phyloP scores from a whole-genome alignment of 768 basidiomycete genomes.

The Phylloporus sp. region DNA sequence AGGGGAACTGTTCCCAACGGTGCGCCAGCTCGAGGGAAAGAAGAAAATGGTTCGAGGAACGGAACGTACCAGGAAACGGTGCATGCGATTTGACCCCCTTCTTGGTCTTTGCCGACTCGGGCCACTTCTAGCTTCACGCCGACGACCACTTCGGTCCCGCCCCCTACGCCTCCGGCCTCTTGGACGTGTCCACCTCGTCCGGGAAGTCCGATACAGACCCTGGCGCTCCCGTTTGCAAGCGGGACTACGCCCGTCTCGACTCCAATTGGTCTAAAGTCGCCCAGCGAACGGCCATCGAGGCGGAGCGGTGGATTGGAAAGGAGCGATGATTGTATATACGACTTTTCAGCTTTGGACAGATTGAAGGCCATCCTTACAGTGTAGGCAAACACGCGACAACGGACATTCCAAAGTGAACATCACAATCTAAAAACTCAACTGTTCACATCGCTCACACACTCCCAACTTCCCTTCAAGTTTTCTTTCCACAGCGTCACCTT shows the following conservation, averaged over 20 bases:
- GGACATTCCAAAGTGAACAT: no score
- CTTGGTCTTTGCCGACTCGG: constrained; percentile 38
- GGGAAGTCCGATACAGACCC: constrained; percentile 62
- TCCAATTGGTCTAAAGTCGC: constrained; percentile 62
- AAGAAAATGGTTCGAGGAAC: no score
- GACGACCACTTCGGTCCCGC: constrained; percentile 72
- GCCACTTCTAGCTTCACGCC: constrained; percentile 80
- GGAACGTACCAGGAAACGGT: constrained; percentile 76
- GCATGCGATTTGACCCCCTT: constrained; percentile 61
- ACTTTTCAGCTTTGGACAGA: constrained; percentile 76
- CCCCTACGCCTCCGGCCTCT: constrained; percentile 71
- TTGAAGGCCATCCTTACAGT: constrained; percentile 14
- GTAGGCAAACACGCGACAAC: no score
- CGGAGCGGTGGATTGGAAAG: constrained; percentile 58
- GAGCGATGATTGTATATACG: constrained; percentile 68
- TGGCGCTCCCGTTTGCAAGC: constrained; percentile 80
- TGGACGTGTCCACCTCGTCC: constrained; percentile 68
- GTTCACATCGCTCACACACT: constrained; percentile 86
- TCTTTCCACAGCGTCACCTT: constrained; percentile 99
- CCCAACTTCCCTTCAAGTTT: constrained; percentile 90
- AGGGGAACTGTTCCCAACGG: constrained; percentile 68
- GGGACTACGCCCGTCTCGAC: constrained; percentile 77
- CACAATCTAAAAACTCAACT: no score
- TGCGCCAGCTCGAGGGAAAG: constrained; percentile 3
- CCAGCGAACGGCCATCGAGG: constrained; percentile 65